Evolutionary conservation across 2,329 filamentous ascomycete species (phyloP).

Genomic region (Lecanicillium sp.): DNA sequence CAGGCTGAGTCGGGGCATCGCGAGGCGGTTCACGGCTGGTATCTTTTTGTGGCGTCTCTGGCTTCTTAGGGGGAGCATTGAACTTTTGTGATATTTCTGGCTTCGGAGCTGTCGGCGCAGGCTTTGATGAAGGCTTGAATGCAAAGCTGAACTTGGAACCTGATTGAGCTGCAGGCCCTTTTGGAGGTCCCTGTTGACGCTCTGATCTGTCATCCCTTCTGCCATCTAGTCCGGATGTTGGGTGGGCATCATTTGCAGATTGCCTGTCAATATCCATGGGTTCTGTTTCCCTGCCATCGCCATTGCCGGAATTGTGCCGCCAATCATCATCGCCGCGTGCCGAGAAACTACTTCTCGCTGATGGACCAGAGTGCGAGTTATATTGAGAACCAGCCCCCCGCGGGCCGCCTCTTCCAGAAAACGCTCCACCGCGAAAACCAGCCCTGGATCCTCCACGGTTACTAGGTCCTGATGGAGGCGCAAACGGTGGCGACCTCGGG

Average conservation of each 20-base stretch:
- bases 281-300: conserved; percentile 46
- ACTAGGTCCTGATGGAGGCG: conserved; percentile 47
- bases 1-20: conserved; percentile 45
- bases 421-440: conserved; percentile 44
- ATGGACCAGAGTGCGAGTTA: conserved; percentile 37
- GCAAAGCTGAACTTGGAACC: conserved; percentile 81
- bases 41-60: conserved; percentile 18
- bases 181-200: conserved; percentile 11
- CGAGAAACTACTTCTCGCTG: not conserved
- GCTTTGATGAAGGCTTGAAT: conserved; percentile 67
- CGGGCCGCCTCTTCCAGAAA: conserved; percentile 32
- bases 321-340: conserved; percentile 1
- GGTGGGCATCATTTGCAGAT: conserved; percentile 32
- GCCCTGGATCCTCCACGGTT: conserved; percentile 41
- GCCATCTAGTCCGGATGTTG: not conserved
- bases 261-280: conserved; percentile 55
- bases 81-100: conserved; percentile 60
- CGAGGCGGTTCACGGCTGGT: conserved; percentile 39
- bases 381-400: conserved; percentile 62
- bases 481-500: conserved; percentile 39
- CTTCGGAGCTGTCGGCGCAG: conserved; percentile 47
- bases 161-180: conserved; percentile 42
- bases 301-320: not conserved
- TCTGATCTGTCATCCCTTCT: conserved; percentile 2
- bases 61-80: conserved; percentile 52